phyloP scores from a whole-genome alignment of 2,329 filamentous ascomycete species.

The Claviceps pazoutovae region DNA sequence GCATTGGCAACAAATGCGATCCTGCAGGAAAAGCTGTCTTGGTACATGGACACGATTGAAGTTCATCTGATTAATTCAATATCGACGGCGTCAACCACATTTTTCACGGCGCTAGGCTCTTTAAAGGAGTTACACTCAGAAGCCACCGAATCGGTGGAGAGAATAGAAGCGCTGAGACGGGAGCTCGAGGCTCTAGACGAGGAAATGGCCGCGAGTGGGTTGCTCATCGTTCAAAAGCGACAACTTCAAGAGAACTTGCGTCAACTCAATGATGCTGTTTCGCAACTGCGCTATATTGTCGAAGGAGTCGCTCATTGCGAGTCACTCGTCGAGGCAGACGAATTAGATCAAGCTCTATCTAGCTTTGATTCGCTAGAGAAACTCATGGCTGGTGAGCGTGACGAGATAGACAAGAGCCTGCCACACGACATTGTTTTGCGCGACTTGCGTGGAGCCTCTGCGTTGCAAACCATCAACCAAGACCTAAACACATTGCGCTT shows the following conservation, averaged over 20 bases:
- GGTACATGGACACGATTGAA: slow-evolving; percentile 99
- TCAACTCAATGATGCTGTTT: slow-evolving; percentile 67
- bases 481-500: slow-evolving; percentile 65
- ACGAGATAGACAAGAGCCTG: slow-evolving; percentile 19
- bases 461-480: slow-evolving; percentile 63
- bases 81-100: slow-evolving; percentile 86
- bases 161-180: slow-evolving; percentile 67
- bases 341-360: slow-evolving; percentile 67
- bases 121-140: slow-evolving; percentile 84
- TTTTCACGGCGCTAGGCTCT: slow-evolving; percentile 87
- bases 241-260: slow-evolving; percentile 71
- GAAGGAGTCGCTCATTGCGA: slow-evolving; percentile 65
- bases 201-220: slow-evolving; percentile 71
- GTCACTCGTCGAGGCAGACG: slow-evolving; percentile 65
- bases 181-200: slow-evolving; percentile 72
- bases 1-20: slow-evolving; percentile 93
- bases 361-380: slow-evolving; percentile 65
- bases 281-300: slow-evolving; percentile 69
- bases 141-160: slow-evolving; percentile 76
- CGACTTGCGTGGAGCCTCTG: slow-evolving; percentile 64
- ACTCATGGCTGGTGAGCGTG: slow-evolving; percentile 60
- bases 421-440: slow-evolving; percentile 28
- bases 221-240: slow-evolving; percentile 75
- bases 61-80: slow-evolving; percentile 95
- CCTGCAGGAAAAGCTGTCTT: slow-evolving; percentile 91